phyloP scores from a whole-genome alignment of 164 flowering plant species.

The Stephania cephalantha region DNA sequence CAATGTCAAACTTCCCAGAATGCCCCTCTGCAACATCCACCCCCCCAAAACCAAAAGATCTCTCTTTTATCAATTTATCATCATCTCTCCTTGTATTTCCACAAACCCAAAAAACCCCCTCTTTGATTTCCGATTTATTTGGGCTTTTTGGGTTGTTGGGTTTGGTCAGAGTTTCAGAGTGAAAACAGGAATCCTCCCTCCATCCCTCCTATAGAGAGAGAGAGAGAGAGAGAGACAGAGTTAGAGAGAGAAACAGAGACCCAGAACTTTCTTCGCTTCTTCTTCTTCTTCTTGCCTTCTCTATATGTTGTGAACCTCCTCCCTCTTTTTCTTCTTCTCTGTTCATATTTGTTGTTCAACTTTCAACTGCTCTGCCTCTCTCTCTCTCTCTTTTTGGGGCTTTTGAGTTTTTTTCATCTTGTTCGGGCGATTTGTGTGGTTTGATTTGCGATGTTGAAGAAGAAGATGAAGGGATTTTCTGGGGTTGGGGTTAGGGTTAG shows the following conservation, averaged over 20 bases:
- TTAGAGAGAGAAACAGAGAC: slow-evolving; percentile 20
- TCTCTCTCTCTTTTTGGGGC: neutral
- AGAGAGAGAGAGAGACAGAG: neutral
- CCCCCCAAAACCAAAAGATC: slow-evolving; percentile 30
- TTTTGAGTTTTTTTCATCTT: neutral
- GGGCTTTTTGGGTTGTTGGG: slow-evolving; percentile 59
- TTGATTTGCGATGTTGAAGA: slow-evolving; percentile 40
- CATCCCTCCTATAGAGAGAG: slow-evolving; percentile 2
- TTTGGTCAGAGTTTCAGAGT: slow-evolving; percentile 54
- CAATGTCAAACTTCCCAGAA: slow-evolving; percentile 26
- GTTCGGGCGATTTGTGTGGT: neutral
- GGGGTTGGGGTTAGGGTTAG: slow-evolving; percentile 15
- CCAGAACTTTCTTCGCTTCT: slow-evolving; percentile 3
- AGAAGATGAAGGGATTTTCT: slow-evolving; percentile 45
- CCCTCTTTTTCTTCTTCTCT: neutral
- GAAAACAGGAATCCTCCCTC: slow-evolving; percentile 22
- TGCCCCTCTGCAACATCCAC: slow-evolving; percentile 68
- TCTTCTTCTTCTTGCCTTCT: neutral
- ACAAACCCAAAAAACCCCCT: neutral
- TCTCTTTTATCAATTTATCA: slow-evolving; percentile 16
- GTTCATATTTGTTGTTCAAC: neutral
- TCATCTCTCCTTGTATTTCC: neutral
- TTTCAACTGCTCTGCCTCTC: slow-evolving; percentile 16
- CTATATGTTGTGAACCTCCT: neutral
- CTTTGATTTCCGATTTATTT: slow-evolving; percentile 37